Evolutionary conservation across 495 filamentous ascomycete genomes (phyloP).

Genomic region (Penicillium canescens): DNA sequence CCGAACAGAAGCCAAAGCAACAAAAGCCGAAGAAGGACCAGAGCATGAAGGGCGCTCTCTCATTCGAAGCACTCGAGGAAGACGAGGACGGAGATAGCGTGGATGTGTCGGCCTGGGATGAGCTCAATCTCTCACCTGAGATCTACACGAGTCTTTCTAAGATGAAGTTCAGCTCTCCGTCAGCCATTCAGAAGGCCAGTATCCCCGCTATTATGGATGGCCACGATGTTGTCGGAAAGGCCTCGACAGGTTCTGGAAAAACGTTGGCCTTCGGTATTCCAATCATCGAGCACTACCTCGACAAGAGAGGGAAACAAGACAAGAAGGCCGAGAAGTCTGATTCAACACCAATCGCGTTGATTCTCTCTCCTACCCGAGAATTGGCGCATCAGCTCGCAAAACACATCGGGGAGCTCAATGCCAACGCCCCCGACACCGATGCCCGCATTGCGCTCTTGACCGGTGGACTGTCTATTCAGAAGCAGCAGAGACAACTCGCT

Average conservation of each 20-base stretch:
- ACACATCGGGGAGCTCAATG: slow-evolving; percentile 74
- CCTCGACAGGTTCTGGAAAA: slow-evolving; percentile 96
- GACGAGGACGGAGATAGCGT: slow-evolving; percentile 46
- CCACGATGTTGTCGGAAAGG: slow-evolving; percentile 90
- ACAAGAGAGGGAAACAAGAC: slow-evolving; percentile 22
- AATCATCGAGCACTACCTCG: slow-evolving; percentile 50
- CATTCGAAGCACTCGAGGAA: slow-evolving; percentile 43
- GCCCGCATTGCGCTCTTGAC: slow-evolving; percentile 79
- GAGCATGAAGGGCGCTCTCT: slow-evolving; percentile 32
- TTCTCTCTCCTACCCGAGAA: slow-evolving; percentile 90
- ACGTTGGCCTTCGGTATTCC: slow-evolving; percentile 86
- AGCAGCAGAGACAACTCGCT: slow-evolving; percentile 79
- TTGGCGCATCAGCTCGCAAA: slow-evolving; percentile 85
- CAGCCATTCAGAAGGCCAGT: slow-evolving; percentile 70
- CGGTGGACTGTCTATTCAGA: slow-evolving; percentile 87
- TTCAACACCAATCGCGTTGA: slow-evolving; percentile 68
- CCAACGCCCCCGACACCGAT: slow-evolving; percentile 53
- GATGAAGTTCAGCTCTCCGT: slow-evolving; percentile 76
- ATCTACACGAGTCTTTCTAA: slow-evolving; percentile 73
- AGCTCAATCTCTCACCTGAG: slow-evolving; percentile 66
- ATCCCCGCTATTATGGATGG: slow-evolving; percentile 83
- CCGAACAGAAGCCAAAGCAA: slow-evolving; percentile 29
- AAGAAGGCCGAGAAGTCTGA: slow-evolving; percentile 26
- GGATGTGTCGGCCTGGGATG: slow-evolving; percentile 71
- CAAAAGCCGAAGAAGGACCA: slow-evolving; percentile 28